Evolutionary conservation across 805 yeast genomes (phyloP), one percentile per base, ranked within the genome.

Genomic region (Metschnikowia sp.): DNA sequence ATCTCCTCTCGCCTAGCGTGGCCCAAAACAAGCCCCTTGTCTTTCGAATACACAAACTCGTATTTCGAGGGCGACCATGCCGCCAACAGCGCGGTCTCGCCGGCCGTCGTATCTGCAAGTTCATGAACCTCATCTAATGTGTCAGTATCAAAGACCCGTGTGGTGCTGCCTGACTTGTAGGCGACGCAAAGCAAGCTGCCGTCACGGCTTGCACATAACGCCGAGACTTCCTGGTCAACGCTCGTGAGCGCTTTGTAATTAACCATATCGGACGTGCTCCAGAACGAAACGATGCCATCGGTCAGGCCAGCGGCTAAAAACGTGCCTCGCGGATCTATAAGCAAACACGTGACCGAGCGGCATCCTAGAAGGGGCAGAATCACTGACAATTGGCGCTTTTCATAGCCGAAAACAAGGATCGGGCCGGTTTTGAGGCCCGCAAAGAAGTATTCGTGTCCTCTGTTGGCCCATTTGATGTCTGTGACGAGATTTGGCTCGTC

Each of bases 271-370:
- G 59, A 49, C 8, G 75, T 58, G 35, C 69, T 66, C 83, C 84
- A 81, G 10, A 79, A 35, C 15, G 81, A 70, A 7, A 79, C 72
- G 15, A 76, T 69, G 26, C 86, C 86, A 50, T 81, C 86, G 46
- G 73, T 75, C 15, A 83, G 69, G 0, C 86, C 88, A 2, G 74
- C 75, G 2, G 76, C 74, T 10, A 84, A 47, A 53, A 61, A 76
- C 19, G 64, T 54, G 0, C 84, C 88, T 42, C 70, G 57, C 3
- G 84, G 83, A 54, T 81, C 86, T 43, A 80, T 61, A 13, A 65
- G 64, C 11, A 81, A 48, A 30, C 75, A 57, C 3, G 78, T 72
- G 3, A 78, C 72, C 1, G 82, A 65, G 1, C 83, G 75, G 54
- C 83, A 87, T 18, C 73, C 70, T 32, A 52, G 49, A n/a, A 72